Conservation (phyloP, 2,329 filamentous ascomycete genomes). For the Lachnellula hyalina region DNA sequence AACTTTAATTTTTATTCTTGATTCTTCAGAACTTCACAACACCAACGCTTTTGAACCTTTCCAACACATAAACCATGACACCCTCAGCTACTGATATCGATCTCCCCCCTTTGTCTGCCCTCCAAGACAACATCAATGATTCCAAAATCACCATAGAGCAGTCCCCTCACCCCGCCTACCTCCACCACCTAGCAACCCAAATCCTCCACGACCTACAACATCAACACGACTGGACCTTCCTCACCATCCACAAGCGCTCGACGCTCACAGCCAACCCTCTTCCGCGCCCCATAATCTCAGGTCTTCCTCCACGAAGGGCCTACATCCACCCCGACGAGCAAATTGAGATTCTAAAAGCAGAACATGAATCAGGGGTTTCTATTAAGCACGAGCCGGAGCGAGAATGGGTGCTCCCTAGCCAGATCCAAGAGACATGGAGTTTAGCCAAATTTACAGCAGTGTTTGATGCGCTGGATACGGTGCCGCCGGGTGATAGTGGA, state of each 20-base stretch:
- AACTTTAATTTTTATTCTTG: no score
- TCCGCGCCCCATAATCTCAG: conserved; percentile 61
- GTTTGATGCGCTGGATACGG: conserved; percentile 56
- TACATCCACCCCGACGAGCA: conserved; percentile 83
- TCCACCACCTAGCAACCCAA: conserved; percentile 48
- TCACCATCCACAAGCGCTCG: conserved; percentile 49
- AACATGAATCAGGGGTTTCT: conserved; percentile 42
- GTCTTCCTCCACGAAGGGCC: conserved; percentile 65
- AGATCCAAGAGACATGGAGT: conserved; percentile 68
- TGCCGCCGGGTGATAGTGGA: conserved; percentile 35
- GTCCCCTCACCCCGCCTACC: conserved; percentile 27
- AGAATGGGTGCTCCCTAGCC: conserved; percentile 74
- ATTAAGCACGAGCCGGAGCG: conserved; percentile 49
- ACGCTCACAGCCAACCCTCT: conserved; percentile 37
- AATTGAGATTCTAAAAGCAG: conserved; percentile 61
- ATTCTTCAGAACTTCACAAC: not conserved
- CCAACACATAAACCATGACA: conserved; percentile 12
- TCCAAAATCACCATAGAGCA: conserved; percentile 17
- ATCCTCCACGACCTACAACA: conserved; percentile 67
- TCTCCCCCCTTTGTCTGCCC: conserved; percentile 18
- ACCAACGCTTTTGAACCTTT: not conserved
- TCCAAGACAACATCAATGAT: conserved; percentile 23
- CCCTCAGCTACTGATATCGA: conserved; percentile 9
- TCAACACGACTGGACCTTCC: conserved; percentile 68
- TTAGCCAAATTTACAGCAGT: conserved; percentile 60